Base-by-base conservation (phyloP, 2,329 filamentous ascomycete genomes). In the Paraphoma sp. region DNA sequence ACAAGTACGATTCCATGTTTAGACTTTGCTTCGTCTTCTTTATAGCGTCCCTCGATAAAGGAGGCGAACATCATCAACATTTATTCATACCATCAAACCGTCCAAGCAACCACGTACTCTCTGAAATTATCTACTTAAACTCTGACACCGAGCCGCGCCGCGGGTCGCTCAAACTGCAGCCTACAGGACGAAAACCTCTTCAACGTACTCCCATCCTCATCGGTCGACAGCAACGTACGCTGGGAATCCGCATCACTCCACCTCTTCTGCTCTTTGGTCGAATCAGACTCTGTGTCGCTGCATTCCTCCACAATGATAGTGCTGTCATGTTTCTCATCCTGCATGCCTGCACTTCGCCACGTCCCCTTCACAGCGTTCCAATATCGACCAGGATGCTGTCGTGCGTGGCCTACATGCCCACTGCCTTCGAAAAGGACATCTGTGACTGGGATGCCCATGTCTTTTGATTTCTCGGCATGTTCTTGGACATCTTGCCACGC, bases 391-490 rank as follows among this genome's bases (percentile, higher is more conserved):
- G 83, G 81, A 49, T 86, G 80, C 65, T 78, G 66, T 16, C 82
- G 78, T 78, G 87, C 84, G 62, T 89, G 85, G 0, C 82, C 84
- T 9, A 87, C 86, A 69, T 89, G 87, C 0, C 79, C 77, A 29
- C 82, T 85, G 1, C 80, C 81, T 29, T 84, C 78, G 57, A 89
- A 89, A 33, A 83, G 62, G 54, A 83, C 81, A 10, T 79, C 69
- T 1, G 80, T 74, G 1, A 82, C 79, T 3, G 65, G 64, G 44
- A 82, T 86, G 0, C 85, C 85, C 47, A 74, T 73, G 17, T 65
- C 59, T 53, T 70, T 74, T 1, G 83, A 80, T 18, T 79, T 69
- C 1, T 78, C 78, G 0, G 79, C 81, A 57, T 87, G 82, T 11
- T 74, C 74, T 56, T 84, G 81, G 0, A 88, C 79, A 49, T 87